Evolutionary conservation across 2,329 filamentous ascomycete genomes (phyloP).

Genomic region (Aspergillus phoenicis): DNA sequence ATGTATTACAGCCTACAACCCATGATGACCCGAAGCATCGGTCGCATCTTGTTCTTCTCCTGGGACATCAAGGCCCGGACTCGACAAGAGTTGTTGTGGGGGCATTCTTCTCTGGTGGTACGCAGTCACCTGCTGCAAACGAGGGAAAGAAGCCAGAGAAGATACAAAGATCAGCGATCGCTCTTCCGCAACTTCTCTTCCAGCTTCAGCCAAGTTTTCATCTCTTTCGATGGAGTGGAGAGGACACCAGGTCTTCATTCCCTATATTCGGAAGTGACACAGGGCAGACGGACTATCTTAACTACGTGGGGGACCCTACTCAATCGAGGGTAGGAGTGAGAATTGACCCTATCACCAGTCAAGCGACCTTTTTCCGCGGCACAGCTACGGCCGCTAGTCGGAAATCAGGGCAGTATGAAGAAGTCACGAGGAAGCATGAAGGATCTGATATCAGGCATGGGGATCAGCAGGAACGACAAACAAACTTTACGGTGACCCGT

Average conservation of each 20-base stretch:
- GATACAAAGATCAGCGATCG: background rate
- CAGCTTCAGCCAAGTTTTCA: constrained; percentile 1
- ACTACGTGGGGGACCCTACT: background rate
- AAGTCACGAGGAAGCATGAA: background rate
- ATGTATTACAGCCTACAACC: background rate
- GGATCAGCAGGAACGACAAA: background rate
- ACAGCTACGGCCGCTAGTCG: background rate
- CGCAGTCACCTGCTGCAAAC: background rate
- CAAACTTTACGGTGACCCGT: background rate
- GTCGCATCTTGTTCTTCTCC: background rate
- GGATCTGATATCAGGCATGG: background rate
- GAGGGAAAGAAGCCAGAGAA: background rate
- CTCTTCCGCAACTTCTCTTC: background rate
- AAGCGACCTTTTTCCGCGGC: background rate
- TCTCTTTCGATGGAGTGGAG: background rate
- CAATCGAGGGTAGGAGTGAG: background rate
- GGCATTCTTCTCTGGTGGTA: background rate
- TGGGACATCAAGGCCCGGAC: constrained; percentile 3
- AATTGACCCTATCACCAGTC: background rate
- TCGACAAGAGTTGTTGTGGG: background rate
- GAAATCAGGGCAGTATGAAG: background rate
- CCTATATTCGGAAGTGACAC: background rate
- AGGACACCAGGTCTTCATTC: background rate
- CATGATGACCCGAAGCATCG: background rate
- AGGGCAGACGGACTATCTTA: background rate